Conservation (phyloP, 495 filamentous ascomycete genomes). For the Bryoglossum gracile region DNA sequence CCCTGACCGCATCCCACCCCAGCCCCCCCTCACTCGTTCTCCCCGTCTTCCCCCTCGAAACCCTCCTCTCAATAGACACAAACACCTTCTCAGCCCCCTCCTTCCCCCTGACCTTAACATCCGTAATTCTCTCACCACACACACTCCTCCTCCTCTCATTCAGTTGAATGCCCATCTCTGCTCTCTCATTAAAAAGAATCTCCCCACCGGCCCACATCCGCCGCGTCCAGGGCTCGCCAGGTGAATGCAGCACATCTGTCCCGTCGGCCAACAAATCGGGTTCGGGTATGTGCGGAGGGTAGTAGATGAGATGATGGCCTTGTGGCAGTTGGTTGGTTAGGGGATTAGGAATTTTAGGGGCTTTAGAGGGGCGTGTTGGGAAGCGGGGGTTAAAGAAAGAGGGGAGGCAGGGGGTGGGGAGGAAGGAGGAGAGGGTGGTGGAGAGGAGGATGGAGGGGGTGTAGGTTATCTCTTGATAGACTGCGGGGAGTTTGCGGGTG, state of each 20-base stretch:
- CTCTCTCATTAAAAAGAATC: slow-evolving; percentile 30
- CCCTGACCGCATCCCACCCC: background rate
- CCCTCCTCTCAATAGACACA: slow-evolving; percentile 12
- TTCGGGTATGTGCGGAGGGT: slow-evolving; percentile 51
- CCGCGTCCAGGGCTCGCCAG: slow-evolving; percentile 53
- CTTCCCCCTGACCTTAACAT: slow-evolving; percentile 44
- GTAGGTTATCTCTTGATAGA: slow-evolving; percentile 58
- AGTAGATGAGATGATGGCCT: slow-evolving; percentile 69
- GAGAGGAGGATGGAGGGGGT: slow-evolving; percentile 57
- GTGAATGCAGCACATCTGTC: slow-evolving; percentile 63
- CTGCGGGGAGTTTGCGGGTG: slow-evolving; percentile 44
- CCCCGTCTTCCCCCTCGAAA: background rate
- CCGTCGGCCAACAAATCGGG: slow-evolving; percentile 57
- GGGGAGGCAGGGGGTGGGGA: slow-evolving; percentile 31
- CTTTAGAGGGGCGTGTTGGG: background rate
- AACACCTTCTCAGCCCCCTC: slow-evolving; percentile 46
- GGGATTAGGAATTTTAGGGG: background rate
- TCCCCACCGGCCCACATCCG: slow-evolving; percentile 76
- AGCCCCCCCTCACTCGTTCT: background rate
- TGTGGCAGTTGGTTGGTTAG: too few relatives aligned
- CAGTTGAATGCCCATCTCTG: slow-evolving; percentile 27
- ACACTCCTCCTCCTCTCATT: slow-evolving; percentile 42
- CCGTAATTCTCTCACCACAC: slow-evolving; percentile 52
- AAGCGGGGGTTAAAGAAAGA: slow-evolving; percentile 1
- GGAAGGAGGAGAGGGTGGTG: slow-evolving; percentile 52